Base-by-base conservation (phyloP, 164 flowering plant species). In the Vitis amurensis region DNA sequence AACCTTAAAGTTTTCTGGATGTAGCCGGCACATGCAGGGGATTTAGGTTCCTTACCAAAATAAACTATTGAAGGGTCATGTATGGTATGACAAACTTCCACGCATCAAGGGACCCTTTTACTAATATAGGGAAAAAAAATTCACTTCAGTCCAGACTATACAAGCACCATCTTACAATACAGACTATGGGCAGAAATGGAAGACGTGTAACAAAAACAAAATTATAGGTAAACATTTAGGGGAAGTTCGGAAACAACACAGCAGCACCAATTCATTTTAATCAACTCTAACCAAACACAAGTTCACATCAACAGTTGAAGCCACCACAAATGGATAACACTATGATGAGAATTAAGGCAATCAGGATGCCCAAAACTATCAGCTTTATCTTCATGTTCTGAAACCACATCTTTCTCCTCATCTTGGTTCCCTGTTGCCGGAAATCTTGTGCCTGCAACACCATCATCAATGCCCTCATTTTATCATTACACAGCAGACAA, bases 321-420 rank as follows among this genome's bases (percentile, higher is more conserved):
- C 88, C 89, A 57, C 73, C 81, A 52, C 98, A 92, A 27, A 85
- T 77, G 11, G 94, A 92, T 48, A 89, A 59, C 17, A 92, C 79
- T 11, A 92, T 89, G 78, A 92, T 89, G 68, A 92, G 90, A 71
- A 92, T 88, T 81, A 92, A 64, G 19, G 91, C 93, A 51, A 92
- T 68, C 55, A 91, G 50, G 57, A 91, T 92, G 27, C 79, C 91
- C 77, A 91, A 68, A 59, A 91, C 98, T 17, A 88, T 87, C 72
- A 92, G 82, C 84, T 92, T 92, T 66, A 92, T 84, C 88, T 92
- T 92, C 98, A 91, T 92, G 75, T 92, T 91, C 79, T 88, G 87
- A 63, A 89, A 69, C 98, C 98, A 92, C 97, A 92, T 92, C 82
- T 91, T 92, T 65, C 93, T 83, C 80, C 93, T 85, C 75, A 91